These are phyloP conservation scores for button mushroom (Agaricus bisporus) DNA, from an alignment of 768 basidiomycete species.

Conservation along the genomic window DNA sequence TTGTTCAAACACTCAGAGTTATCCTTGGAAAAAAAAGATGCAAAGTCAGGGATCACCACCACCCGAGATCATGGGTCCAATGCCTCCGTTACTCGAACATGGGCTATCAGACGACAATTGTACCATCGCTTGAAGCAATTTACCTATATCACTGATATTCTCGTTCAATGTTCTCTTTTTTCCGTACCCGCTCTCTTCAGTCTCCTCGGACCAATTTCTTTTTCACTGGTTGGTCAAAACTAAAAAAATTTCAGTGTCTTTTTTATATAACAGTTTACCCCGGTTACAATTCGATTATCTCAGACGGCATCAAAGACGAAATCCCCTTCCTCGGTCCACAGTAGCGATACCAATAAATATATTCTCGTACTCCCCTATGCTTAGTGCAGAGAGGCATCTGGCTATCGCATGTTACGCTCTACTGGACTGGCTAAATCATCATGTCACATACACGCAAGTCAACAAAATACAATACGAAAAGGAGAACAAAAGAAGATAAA, in stretches of 20 bases:
- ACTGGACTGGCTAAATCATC: conserved; percentile 4
- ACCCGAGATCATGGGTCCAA: conserved; percentile 73
- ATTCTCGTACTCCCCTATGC: conserved; percentile 4
- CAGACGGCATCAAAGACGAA: too few species aligned
- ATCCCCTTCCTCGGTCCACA: not conserved
- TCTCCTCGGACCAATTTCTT: not conserved
- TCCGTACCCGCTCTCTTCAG: too few species aligned
- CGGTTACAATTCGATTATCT: too few species aligned
- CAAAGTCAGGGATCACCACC: conserved; percentile 77
- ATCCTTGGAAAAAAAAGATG: conserved; percentile 42
- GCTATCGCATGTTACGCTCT: conserved; percentile 5
- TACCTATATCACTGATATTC: not conserved
- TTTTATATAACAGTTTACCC: too few species aligned
- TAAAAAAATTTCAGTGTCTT: not conserved
- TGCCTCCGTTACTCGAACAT: conserved; percentile 54
- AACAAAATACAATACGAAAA: conserved; percentile 5
- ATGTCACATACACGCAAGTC: conserved; percentile 1
- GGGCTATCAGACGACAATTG: conserved; percentile 21
- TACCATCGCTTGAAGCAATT: conserved; percentile 18
- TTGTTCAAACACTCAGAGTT: not conserved
- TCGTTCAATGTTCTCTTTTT: not conserved
- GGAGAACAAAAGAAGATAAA: conserved; percentile 1
- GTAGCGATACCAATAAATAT: conserved; percentile 10
- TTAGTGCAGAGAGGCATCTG: conserved; percentile 3
- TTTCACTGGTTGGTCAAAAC: not conserved